Evolutionary conservation across 495 filamentous ascomycete genomes (phyloP).

Genomic region (Aspergillus conjunctus): DNA sequence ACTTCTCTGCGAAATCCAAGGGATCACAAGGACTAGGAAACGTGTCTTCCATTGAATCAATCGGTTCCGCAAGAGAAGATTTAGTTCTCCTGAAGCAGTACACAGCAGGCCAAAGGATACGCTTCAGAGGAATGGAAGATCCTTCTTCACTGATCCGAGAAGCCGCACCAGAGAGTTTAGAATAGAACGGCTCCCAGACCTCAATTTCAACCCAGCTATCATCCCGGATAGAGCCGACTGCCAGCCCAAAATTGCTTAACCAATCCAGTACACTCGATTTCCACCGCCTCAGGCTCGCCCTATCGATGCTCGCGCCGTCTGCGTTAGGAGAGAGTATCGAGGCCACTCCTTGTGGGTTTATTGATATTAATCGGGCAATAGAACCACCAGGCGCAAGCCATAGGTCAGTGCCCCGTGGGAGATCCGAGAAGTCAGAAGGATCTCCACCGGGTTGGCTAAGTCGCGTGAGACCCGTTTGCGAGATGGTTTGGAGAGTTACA

Average conservation of each 20-base stretch:
- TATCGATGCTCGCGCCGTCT: constrained; percentile 19
- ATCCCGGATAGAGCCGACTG: constrained; percentile 38
- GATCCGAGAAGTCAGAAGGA: constrained; percentile 23
- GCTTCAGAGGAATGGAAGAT: constrained; percentile 46
- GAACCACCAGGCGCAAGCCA: constrained; percentile 55
- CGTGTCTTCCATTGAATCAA: constrained; percentile 8
- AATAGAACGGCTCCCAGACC: constrained; percentile 51
- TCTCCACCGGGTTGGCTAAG: constrained; percentile 31
- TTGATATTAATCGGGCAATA: constrained; percentile 45
- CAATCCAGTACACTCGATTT: constrained; percentile 44
- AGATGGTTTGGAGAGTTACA: constrained; percentile 41
- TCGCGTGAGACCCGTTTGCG: constrained; percentile 42
- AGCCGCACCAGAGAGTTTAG: constrained; percentile 43
- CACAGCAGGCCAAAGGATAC: constrained; percentile 52
- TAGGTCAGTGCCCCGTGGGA: constrained; percentile 41
- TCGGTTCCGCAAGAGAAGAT: constrained; percentile 24
- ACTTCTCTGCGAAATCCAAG: constrained; percentile 66
- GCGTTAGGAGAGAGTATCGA: constrained; percentile 25
- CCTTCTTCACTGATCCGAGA: constrained; percentile 38
- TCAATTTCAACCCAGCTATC: constrained; percentile 50
- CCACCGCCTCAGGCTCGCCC: constrained; percentile 33
- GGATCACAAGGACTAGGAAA: constrained; percentile 51
- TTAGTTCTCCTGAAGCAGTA: constrained; percentile 47
- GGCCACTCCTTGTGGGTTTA: constrained; percentile 27
- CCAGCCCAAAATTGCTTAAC: constrained; percentile 44